Evolutionary conservation across 306 rosid species (phyloP), one percentile per base, ranked within the genome.

Genomic region (Gastrolobium villosum): DNA sequence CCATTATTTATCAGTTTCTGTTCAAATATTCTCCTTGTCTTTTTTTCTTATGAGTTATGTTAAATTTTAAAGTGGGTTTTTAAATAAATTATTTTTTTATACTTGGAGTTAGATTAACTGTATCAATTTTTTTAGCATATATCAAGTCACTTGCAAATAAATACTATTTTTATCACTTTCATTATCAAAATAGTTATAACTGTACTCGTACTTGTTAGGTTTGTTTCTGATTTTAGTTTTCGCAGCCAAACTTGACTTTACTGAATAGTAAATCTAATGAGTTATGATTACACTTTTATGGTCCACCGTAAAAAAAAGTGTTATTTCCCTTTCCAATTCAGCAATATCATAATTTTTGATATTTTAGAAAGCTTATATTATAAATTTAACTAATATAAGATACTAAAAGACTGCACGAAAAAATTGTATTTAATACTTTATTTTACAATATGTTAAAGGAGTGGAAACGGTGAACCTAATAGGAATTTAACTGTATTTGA

Each of bases 11-110:
- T 41, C 37, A n/a, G 39, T 36, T 65, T 62, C 63, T 14, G 28
- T 48, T 48, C 62, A 41, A 66, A 54, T 77, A 41, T 55, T 67
- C 65, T 52, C 32, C 3, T 35, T 48, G 13, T 40, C 44, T 26
- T 5, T 37, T 11, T 35, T 13, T 65, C 35, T 1, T 36, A 4
- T 52, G 32, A 13, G 13, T 32, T 20, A 20, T 20, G 26, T 20
- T 20, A 20, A 20, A 20, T 20, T 20, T 20, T 20, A 20, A 20
- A 20, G 26, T 20, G 26, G 26, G 26, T 20, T 20, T 20, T 20
- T 20, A 20, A 20, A 20, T 20, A 20, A 20, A 20, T 20, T 20
- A 20, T 0, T 0, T 0, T 20, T 20, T 0, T 20, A 20, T 20
- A 20, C 26, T 20, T 20, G 1, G 26, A 20, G 26, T 20, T 20